phyloP scores from a whole-genome alignment of 768 basidiomycete genomes.

The Serendipita sp. region DNA sequence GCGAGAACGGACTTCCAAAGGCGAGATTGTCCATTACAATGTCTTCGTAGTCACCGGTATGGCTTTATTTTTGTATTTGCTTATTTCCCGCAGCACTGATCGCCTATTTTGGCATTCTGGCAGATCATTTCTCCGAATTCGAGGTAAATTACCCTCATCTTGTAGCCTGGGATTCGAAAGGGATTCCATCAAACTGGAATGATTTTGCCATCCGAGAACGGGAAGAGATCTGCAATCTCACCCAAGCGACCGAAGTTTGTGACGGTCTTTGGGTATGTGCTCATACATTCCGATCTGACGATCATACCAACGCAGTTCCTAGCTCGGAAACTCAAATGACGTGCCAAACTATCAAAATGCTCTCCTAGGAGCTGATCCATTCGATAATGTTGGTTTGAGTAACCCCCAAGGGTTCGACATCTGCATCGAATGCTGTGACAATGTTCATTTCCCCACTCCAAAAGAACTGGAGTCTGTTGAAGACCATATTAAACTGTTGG shows the following conservation, averaged over 20 bases:
- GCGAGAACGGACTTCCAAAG: constrained; percentile 17
- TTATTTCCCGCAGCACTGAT: background rate
- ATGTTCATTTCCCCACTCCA: constrained; percentile 54
- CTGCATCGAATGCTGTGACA: constrained; percentile 77
- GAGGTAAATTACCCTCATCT: constrained; percentile 19
- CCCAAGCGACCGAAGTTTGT: constrained; percentile 60
- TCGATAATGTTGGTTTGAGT: constrained; percentile 22
- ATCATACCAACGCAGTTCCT: constrained; percentile 20
- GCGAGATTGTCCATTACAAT: constrained; percentile 38
- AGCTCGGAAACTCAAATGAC: constrained; percentile 70
- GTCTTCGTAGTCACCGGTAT: constrained; percentile 60
- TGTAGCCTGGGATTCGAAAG: constrained; percentile 19
- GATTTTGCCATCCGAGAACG: constrained; percentile 72
- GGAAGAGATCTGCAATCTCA: constrained; percentile 81
- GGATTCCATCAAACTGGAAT: constrained; percentile 22
- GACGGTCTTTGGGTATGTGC: constrained; percentile 19
- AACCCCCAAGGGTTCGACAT: constrained; percentile 56
- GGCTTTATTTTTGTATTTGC: background rate
- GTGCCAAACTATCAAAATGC: constrained; percentile 26
- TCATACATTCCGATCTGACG: background rate
- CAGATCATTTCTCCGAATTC: constrained; percentile 21
- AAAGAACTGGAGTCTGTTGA: constrained; percentile 57
- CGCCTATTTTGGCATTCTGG: background rate
- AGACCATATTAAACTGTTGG: constrained; percentile 52
- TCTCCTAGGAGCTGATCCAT: constrained; percentile 18